phyloP scores from a whole-genome alignment of 345 rosid genomes.

The Eucalyptus urophylla region DNA sequence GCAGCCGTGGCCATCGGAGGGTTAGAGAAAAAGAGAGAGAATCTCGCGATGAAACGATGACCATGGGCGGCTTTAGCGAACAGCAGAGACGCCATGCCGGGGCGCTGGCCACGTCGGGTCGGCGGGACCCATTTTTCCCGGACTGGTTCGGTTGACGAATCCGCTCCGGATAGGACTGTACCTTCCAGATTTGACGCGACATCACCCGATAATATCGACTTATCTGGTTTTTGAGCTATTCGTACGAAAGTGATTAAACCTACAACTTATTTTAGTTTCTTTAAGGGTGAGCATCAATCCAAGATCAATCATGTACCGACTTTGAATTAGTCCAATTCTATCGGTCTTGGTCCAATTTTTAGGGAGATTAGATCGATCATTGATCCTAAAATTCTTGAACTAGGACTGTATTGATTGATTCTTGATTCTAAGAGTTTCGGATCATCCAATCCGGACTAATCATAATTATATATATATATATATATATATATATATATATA shows the following conservation, averaged over 20 bases:
- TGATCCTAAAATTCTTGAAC: fast-evolving
- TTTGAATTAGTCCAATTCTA: fast-evolving
- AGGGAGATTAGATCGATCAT: fast-evolving
- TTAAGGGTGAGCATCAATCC: too few relatives aligned
- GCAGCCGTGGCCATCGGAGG: background rate
- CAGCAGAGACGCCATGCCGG: background rate
- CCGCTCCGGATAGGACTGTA: background rate
- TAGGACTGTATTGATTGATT: fast-evolving
- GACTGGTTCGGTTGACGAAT: background rate
- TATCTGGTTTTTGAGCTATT: too few relatives aligned
- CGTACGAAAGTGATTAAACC: too few relatives aligned
- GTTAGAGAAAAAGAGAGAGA: background rate
- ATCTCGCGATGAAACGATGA: background rate
- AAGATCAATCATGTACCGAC: too few relatives aligned
- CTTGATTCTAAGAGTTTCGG: too few relatives aligned
- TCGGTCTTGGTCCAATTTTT: fast-evolving
- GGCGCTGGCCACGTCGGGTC: background rate
- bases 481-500: too few relatives aligned
- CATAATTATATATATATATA: too few relatives aligned
- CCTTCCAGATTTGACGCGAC: background rate
- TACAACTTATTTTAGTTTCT: too few relatives aligned
- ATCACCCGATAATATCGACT: background rate
- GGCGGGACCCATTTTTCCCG: background rate
- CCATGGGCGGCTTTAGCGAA: background rate
- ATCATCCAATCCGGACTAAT: too few relatives aligned